These are phyloP conservation scores for Mortierella sp. DNA, from an alignment of 371 early-diverging fungal genomes.

Conservation along the genomic window DNA sequence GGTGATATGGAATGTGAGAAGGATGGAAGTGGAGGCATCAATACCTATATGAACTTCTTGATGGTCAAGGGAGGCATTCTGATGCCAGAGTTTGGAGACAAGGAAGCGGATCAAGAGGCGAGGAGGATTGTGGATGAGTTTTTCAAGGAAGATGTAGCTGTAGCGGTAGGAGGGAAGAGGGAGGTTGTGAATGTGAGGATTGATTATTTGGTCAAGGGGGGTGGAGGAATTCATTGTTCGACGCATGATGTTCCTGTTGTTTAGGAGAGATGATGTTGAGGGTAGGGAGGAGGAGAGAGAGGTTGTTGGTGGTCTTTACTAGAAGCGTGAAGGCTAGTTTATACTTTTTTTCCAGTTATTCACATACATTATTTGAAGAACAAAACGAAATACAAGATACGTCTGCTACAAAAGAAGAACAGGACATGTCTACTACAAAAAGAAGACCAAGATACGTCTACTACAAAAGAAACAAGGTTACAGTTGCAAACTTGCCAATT, in stretches of 20 bases:
- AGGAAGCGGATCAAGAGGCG: conserved; percentile 25
- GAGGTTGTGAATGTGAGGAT: conserved; percentile 29
- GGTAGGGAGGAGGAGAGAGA: too few relatives aligned
- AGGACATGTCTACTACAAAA: not conserved
- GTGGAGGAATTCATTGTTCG: conserved; percentile 44
- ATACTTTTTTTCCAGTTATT: too few relatives aligned
- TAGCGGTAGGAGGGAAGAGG: not conserved
- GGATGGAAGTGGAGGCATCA: conserved; percentile 16
- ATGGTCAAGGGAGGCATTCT: conserved; percentile 25
- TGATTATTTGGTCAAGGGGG: conserved; percentile 36
- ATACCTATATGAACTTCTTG: conserved; percentile 27
- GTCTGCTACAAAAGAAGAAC: not conserved
- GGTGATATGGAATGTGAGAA: conserved; percentile 11
- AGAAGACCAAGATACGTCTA: not conserved
- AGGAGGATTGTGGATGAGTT: conserved; percentile 16
- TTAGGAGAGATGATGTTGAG: not conserved
- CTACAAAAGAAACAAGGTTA: not conserved
- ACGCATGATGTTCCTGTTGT: conserved; percentile 30
- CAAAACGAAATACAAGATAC: not conserved
- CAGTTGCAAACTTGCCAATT: not conserved
- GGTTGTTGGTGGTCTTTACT: too few relatives aligned
- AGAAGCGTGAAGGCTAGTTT: too few relatives aligned
- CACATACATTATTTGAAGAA: not conserved
- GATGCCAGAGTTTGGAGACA: conserved; percentile 38
- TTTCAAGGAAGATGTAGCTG: not conserved